A percentile compares a stretch with the other conserved stretches of the same genome.
These are phyloP conservation scores for Coniosporium apollinis DNA, from an alignment of 495 filamentous ascomycete genomes.

Conservation along the genomic window DNA sequence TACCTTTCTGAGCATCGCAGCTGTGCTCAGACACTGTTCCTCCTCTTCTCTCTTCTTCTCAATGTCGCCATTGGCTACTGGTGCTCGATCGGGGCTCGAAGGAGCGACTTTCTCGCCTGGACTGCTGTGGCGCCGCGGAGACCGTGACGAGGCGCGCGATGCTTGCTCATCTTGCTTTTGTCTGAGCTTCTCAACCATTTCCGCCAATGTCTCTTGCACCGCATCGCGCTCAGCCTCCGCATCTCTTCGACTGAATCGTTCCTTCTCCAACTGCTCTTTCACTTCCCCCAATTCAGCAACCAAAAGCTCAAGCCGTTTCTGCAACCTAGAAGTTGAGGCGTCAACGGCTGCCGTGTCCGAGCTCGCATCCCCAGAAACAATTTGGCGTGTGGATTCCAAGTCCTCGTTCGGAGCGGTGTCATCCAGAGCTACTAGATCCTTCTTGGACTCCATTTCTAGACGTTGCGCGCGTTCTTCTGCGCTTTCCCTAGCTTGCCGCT, in stretches of 20 bases:
- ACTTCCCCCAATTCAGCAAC: constrained; percentile 68
- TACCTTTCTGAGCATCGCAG: constrained; percentile 13
- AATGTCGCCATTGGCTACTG: constrained; percentile 8
- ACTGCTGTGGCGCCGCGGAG: not conserved
- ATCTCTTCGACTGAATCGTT: constrained; percentile 57
- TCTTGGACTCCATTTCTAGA: constrained; percentile 37
- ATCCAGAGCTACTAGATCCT: constrained; percentile 11
- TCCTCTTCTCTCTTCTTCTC: not conserved
- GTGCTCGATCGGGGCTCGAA: no score
- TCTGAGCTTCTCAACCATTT: constrained; percentile 76
- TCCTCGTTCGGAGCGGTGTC: constrained; percentile 9
- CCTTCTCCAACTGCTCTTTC: constrained; percentile 60
- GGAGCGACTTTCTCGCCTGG: constrained; percentile 2
- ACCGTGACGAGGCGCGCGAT: constrained; percentile 7
- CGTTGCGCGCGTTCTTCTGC: constrained; percentile 67
- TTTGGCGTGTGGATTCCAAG: not conserved
- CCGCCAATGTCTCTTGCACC: constrained; percentile 55
- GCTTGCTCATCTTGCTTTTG: constrained; percentile 39
- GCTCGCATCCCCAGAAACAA: constrained; percentile 15
- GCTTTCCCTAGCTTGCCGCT: constrained; percentile 61
- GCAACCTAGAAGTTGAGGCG: constrained; percentile 30
- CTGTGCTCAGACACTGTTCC: constrained; percentile 6
- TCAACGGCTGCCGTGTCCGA: constrained; percentile 25
- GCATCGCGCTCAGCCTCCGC: constrained; percentile 58
- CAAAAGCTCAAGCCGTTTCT: constrained; percentile 63